Evolutionary conservation across 2,329 filamentous ascomycete genomes (phyloP).

Genomic region (Fulvia fulva): DNA sequence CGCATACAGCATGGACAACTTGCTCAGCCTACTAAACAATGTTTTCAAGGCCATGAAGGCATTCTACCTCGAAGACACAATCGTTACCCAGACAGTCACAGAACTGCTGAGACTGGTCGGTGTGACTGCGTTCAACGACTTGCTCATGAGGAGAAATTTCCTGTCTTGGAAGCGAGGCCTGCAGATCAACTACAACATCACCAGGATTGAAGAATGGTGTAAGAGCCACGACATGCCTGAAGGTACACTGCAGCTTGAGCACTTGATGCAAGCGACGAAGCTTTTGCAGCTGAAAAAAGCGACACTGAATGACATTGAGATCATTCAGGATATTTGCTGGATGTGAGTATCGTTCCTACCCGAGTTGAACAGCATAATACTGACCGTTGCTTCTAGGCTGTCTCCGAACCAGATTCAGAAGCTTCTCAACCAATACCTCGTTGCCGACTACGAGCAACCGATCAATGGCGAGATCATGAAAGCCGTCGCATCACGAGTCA

Average conservation of each 20-base stretch:
- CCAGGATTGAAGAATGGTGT: constrained; percentile 98
- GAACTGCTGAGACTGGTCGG: constrained; percentile 90
- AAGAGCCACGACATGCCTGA: constrained; percentile 99
- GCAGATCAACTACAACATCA: constrained; percentile 99
- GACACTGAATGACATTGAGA: constrained; percentile 97
- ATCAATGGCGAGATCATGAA: constrained; percentile 99
- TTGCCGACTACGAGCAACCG: constrained; percentile 97
- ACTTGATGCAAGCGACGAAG: constrained; percentile 99
- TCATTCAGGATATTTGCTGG: constrained; percentile 99
- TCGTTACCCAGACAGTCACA: constrained; percentile 92
- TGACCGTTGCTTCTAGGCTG: constrained; percentile 56
- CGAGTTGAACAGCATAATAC: constrained; percentile 1
- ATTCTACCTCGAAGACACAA: constrained; percentile 93
- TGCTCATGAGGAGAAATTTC: constrained; percentile 97
- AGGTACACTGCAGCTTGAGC: constrained; percentile 92
- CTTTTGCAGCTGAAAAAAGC: constrained; percentile 98
- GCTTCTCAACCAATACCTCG: constrained; percentile 94
- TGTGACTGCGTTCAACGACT: constrained; percentile 96
- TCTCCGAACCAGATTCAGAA: constrained; percentile 99
- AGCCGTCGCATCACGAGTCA: constrained; percentile 91
- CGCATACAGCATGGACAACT: constrained; percentile 99
- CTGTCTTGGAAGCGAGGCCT: constrained; percentile 98
- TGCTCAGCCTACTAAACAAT: constrained; percentile 90
- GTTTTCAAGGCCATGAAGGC: constrained; percentile 99
- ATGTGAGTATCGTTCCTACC: constrained; percentile 63